A percentile compares a stretch with the other conserved stretches of the same genome.
phyloP scores from a whole-genome alignment of 179 eudicot species.

The Gypsophila paniculata region DNA sequence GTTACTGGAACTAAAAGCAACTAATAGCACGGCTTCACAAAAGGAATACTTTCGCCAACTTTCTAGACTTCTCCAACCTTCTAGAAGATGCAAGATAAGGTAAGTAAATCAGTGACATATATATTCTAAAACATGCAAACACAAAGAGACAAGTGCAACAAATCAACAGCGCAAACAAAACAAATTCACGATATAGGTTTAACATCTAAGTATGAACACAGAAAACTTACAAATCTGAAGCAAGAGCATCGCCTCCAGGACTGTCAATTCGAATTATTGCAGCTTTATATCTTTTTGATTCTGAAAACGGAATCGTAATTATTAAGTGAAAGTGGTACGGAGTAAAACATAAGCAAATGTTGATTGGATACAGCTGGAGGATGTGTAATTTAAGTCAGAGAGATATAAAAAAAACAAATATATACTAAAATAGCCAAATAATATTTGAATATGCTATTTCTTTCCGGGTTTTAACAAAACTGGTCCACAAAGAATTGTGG shows the following conservation, averaged over 20 bases:
- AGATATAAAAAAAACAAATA: background rate
- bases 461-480: background rate
- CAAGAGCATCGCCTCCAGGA: conserved; percentile 99
- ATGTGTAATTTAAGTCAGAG: background rate
- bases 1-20: background rate
- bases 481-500: background rate
- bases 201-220: background rate
- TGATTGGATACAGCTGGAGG: background rate
- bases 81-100: background rate
- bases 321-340: background rate
- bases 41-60: background rate
- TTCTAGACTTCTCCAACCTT: background rate
- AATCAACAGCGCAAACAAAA: background rate
- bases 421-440: background rate
- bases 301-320: conserved; percentile 35
- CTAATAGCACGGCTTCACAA: background rate
- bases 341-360: background rate
- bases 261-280: conserved; percentile 86
- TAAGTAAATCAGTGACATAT: background rate
- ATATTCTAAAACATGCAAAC: background rate
- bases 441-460: background rate
- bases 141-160: background rate
- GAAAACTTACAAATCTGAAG: conserved; percentile 86
- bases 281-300: conserved; percentile 71
- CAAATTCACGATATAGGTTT: background rate